phyloP scores from a whole-genome alignment of 2,329 filamentous ascomycete genomes.

The Aspergillus ustus region DNA sequence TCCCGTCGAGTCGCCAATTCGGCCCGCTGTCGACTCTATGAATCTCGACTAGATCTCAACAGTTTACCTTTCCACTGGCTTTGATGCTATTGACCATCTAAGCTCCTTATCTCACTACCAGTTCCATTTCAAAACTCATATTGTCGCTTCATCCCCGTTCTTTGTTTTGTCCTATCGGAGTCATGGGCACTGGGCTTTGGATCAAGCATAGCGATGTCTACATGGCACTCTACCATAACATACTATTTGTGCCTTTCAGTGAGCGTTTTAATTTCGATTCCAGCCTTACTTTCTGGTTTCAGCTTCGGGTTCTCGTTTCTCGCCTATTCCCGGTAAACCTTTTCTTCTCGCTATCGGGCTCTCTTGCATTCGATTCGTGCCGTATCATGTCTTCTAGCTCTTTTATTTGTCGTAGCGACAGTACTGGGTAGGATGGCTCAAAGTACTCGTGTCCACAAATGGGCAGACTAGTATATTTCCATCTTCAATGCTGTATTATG shows the following conservation, averaged over 20 bases:
- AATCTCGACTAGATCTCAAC: not conserved
- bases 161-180: not conserved
- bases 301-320: not conserved
- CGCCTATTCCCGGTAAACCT: not conserved
- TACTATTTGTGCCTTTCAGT: not conserved
- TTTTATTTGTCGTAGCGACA: not conserved
- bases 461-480: not conserved
- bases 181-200: not conserved
- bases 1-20: conserved; percentile 9
- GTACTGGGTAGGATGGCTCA: not conserved
- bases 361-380: not conserved
- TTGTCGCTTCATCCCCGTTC: not conserved
- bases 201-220: conserved; percentile 13
- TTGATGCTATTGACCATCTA: not conserved
- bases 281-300: not conserved
- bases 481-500: not conserved
- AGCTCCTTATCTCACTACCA: not conserved
- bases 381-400: not conserved
- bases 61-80: not conserved
- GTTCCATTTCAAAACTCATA: not conserved
- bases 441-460: not conserved
- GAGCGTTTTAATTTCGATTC: not conserved
- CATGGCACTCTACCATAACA: not conserved
- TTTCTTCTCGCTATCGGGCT: not conserved
- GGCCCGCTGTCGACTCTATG: not conserved